Base-by-base conservation (phyloP, 805 yeast species). In the Wickerhamomyces silvicola region DNA sequence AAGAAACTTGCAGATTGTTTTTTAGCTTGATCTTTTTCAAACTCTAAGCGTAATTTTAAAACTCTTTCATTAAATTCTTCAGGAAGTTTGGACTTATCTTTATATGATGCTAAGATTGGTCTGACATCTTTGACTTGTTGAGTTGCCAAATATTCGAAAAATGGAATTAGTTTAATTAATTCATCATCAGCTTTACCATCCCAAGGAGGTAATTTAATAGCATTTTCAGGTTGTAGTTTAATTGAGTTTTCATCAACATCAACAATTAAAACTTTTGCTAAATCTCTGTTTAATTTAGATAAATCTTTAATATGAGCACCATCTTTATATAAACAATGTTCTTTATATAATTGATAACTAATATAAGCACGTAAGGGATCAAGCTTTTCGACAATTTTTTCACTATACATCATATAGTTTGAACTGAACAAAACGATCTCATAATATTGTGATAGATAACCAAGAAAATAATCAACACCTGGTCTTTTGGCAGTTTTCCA, bases 401-500 rank as follows among this genome's bases (percentile, higher is more conserved):
- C 96, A 36, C 87, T 76, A 56, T 81, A 81, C 68, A 82, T 81
- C 77, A 78, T 80, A 49, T 82, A 81, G 56, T 84, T 84, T 39
- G 87, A 78, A 21, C 90, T 76, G 57, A 92, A 92, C 28, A 94
- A 64, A 32, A 92, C 97, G 55, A 92, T 80, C 65, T 92, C 99
- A 61, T 90, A 92, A 67, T 87, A 90, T 63, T 85, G 95, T 7
- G 96, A 83, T 48, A 92, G 67, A 61, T 92, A 92, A 18, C 94
- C 95, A 55, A 92, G 66, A 64, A 92, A 92, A 67, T 92, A 92
- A 60, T 94, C 98, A 39, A 86, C 78, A 41, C 98, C 99, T 21
- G 98, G 97, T 66, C 99, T 85, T 69, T 92, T 92, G 19, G 95
- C 97, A 11, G 97, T 90, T 64, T 92, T 80, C 99, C 99, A 92